Evolutionary conservation across 1,284 basidiomycete genomes (phyloP).

Genomic region (Bondarzewia mesenterica): DNA sequence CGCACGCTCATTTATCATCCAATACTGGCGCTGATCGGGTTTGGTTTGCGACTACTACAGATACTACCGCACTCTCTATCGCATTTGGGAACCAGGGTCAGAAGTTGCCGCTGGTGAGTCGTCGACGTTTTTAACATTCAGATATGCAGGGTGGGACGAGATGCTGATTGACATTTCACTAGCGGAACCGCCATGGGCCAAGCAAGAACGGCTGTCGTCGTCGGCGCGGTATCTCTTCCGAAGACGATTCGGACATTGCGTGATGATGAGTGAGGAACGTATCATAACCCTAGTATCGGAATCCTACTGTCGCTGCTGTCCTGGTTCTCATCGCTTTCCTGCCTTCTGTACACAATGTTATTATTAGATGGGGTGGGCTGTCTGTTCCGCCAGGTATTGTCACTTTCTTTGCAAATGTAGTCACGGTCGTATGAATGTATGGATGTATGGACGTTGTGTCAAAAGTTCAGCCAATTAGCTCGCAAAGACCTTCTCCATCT

Average conservation of each 20-base stretch:
- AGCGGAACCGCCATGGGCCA: conserved; percentile 66
- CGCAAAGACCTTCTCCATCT: not conserved
- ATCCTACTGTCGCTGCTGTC: no score
- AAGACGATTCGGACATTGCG: conserved; percentile 37
- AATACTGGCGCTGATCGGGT: not conserved
- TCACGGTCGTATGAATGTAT: no score
- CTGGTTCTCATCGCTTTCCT: no score
- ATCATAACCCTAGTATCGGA: no score
- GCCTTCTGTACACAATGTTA: no score
- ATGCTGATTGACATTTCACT: conserved; percentile 6
- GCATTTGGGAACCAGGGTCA: conserved; percentile 89
- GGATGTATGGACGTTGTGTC: no score
- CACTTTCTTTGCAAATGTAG: no score
- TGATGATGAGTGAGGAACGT: conserved; percentile 13
- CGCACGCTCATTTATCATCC: not conserved
- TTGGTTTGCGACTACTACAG: conserved; percentile 30
- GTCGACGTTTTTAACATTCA: no score
- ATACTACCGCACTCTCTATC: conserved; percentile 83
- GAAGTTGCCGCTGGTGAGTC: conserved; percentile 78
- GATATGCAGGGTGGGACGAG: no score
- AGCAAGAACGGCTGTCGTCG: conserved; percentile 41
- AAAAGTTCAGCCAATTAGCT: no score
- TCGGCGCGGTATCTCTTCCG: conserved; percentile 37
- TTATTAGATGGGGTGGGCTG: no score
- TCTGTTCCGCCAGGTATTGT: no score